A percentile compares a stretch with the other conserved stretches of the same genome.
These are phyloP conservation scores for Aspergillus cristatus DNA, from an alignment of 495 filamentous ascomycete species.

Conservation along the genomic window DNA sequence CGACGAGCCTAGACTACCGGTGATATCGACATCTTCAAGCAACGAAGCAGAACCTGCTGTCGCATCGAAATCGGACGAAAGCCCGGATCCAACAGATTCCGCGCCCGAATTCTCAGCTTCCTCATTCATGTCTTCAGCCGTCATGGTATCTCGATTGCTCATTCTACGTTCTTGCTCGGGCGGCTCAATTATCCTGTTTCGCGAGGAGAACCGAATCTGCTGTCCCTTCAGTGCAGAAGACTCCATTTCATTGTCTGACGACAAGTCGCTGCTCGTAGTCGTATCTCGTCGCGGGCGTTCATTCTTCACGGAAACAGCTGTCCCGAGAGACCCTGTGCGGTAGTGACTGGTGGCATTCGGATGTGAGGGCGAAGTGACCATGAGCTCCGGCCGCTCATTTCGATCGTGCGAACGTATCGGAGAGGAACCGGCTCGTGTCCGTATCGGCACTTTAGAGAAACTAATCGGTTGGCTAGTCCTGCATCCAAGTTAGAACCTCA, in stretches of 20 bases:
- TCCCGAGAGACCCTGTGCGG: constrained; percentile 66
- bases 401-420: constrained; percentile 56
- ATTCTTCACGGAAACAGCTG: constrained; percentile 58
- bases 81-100: constrained; percentile 53
- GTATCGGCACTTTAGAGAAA: constrained; percentile 90
- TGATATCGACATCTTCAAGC: constrained; percentile 42
- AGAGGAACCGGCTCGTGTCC: constrained; percentile 77
- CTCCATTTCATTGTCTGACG: constrained; percentile 80
- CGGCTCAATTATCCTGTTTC: constrained; percentile 47
- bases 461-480: constrained; percentile 73
- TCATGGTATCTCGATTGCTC: constrained; percentile 32
- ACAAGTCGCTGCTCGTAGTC: constrained; percentile 84
- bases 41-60: constrained; percentile 54
- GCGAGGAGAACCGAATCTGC: constrained; percentile 43
- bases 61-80: constrained; percentile 62
- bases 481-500: too few species aligned
- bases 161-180: constrained; percentile 48
- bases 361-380: constrained; percentile 45
- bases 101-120: constrained; percentile 52
- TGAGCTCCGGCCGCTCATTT: constrained; percentile 43
- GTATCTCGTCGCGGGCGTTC: constrained; percentile 74
- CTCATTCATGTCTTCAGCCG: constrained; percentile 33
- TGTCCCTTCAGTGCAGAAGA: constrained; percentile 53
- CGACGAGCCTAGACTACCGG: constrained; percentile 32
- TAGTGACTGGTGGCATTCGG: constrained; percentile 39